These are phyloP conservation scores for Aspergillus fijiensis DNA, from an alignment of 2,329 filamentous ascomycete species.

Conservation along the genomic window DNA sequence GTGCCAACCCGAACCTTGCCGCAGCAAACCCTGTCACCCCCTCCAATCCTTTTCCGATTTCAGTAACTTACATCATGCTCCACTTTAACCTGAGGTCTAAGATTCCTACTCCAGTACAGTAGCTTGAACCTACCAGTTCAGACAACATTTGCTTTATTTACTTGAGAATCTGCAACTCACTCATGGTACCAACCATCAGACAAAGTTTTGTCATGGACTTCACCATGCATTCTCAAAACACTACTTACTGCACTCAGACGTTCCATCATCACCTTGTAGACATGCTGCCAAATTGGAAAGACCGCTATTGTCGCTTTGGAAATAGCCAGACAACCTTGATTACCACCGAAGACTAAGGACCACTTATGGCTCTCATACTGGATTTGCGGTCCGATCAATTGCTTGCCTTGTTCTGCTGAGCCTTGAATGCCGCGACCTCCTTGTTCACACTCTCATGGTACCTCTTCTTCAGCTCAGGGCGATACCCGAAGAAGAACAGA, in stretches of 20 bases:
- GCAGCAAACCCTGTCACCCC: not conserved
- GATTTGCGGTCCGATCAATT: conserved; percentile 14
- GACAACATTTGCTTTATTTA: not conserved
- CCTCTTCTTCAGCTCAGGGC: conserved; percentile 78
- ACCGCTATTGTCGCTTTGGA: not conserved
- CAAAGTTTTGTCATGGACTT: not conserved
- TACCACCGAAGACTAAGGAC: not conserved
- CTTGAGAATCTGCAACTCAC: not conserved
- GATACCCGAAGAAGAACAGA: conserved; percentile 86
- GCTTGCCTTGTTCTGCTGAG: conserved; percentile 44
- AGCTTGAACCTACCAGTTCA: not conserved
- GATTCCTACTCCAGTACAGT: not conserved
- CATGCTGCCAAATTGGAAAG: not conserved
- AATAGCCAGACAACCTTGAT: not conserved
- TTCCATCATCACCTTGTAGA: not conserved
- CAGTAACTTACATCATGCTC: conserved; percentile 5
- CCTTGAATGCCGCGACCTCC: conserved; percentile 75
- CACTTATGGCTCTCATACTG: not conserved
- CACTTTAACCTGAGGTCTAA: not conserved
- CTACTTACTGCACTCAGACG: not conserved
- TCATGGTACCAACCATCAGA: not conserved
- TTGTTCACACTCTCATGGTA: conserved; percentile 72
- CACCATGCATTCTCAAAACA: not conserved
- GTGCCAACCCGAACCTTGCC: not conserved
- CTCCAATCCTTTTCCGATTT: not conserved